Conservation (phyloP, 768 basidiomycete genomes). For the Kwoniella botswanensis region DNA sequence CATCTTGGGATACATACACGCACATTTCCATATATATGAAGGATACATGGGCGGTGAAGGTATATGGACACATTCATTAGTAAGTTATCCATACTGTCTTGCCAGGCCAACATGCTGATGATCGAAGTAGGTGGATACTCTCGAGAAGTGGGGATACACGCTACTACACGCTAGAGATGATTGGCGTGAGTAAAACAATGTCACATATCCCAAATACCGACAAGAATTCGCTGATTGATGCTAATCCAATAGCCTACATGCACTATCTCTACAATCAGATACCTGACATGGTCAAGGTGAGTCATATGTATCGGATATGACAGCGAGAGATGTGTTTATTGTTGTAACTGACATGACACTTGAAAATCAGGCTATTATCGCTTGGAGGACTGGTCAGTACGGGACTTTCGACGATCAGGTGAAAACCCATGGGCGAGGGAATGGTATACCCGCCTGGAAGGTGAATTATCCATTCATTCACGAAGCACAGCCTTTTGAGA, state of each 20-base stretch:
- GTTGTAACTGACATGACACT: not conserved
- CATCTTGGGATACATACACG: conserved; percentile 20
- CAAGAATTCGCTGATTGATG: not conserved
- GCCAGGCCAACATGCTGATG: not conserved
- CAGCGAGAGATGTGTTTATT: not conserved
- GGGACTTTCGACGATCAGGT: conserved; percentile 20
- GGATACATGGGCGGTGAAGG: conserved; percentile 29
- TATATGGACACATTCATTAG: conserved; percentile 19
- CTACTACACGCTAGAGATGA: conserved; percentile 29
- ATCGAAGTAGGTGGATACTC: not conserved
- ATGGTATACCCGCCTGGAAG: conserved; percentile 31
- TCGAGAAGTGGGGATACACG: conserved; percentile 23
- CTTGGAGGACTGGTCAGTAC: conserved; percentile 19
- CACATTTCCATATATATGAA: conserved; percentile 26
- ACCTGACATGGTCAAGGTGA: conserved; percentile 27
- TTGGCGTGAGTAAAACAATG: conserved; percentile 23
- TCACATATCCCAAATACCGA: no score
- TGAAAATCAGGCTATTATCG: conserved; percentile 17
- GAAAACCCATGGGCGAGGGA: conserved; percentile 16
- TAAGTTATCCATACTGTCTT: not conserved
- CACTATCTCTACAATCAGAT: conserved; percentile 28
- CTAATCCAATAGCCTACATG: conserved; percentile 15
- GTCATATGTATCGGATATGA: not conserved
- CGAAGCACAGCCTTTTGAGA: no score
- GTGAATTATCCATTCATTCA: conserved; percentile 1